These are phyloP conservation scores for Theileria parva DNA, from an alignment of 169 alveolate species.

Conservation along the genomic window DNA sequence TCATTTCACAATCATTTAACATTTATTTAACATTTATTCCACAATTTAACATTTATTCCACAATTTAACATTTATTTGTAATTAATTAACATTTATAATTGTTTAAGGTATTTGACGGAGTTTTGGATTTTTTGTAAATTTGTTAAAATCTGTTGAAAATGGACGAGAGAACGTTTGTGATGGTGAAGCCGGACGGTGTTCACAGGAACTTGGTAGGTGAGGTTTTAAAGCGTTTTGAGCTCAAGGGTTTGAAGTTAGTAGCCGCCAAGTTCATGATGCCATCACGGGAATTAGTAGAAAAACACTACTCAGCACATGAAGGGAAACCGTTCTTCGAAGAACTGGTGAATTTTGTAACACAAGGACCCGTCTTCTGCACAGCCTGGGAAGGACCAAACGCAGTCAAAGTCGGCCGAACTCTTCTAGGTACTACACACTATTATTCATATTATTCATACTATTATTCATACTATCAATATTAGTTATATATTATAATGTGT, in stretches of 20 bases:
- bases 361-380: slow-evolving; percentile 98
- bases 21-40: too few species aligned
- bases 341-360: slow-evolving; percentile 86
- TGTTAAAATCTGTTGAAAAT: neutral
- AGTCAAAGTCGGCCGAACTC: slow-evolving; percentile 91
- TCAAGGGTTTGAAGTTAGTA: slow-evolving; percentile 92
- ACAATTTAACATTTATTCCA: too few species aligned
- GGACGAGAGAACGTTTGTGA: slow-evolving; percentile 89
- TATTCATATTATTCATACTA: neutral
- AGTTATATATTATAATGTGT: slow-evolving; percentile 89
- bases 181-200: slow-evolving; percentile 99
- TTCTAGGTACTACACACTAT: slow-evolving; percentile 64
- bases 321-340: slow-evolving; percentile 92
- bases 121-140: too few species aligned
- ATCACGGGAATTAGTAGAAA: slow-evolving; percentile 83
- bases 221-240: slow-evolving; percentile 91
- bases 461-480: slow-evolving; percentile 48
- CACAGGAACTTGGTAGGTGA: slow-evolving; percentile 96
- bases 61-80: too few species aligned
- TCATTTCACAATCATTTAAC: too few species aligned
- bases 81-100: too few species aligned
- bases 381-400: slow-evolving; percentile 97
- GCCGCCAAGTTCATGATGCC: slow-evolving; percentile 91
- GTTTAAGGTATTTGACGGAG: too few species aligned
- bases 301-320: slow-evolving; percentile 93